Evolutionary conservation across 495 filamentous ascomycete genomes (phyloP).

Genomic region (Aspergillus kassunensis): DNA sequence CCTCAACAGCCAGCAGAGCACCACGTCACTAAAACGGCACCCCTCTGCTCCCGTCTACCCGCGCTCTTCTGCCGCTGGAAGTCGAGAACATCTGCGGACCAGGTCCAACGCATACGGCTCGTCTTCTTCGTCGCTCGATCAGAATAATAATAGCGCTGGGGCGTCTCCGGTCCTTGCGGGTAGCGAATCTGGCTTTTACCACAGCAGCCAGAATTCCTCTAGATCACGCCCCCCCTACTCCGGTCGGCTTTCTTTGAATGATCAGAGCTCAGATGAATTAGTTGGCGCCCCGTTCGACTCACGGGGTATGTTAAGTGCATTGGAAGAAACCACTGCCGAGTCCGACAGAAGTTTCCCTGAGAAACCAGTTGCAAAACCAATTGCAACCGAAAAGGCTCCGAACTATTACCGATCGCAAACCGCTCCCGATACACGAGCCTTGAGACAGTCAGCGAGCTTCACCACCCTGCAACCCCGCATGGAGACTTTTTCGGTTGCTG

Average conservation of each 20-base stretch:
- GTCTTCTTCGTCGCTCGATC: constrained; percentile 49
- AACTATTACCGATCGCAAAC: constrained; percentile 53
- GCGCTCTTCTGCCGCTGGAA: constrained; percentile 36
- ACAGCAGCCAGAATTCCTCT: constrained; percentile 27
- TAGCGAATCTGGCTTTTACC: constrained; percentile 38
- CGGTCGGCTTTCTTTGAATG: constrained; percentile 51
- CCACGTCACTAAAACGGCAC: constrained; percentile 58
- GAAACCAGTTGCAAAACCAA: constrained; percentile 15
- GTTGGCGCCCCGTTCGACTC: constrained; percentile 66
- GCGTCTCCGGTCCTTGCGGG: constrained; percentile 44
- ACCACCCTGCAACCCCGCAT: constrained; percentile 56
- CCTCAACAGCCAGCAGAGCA: constrained; percentile 44
- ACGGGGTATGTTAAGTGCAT: constrained; percentile 61
- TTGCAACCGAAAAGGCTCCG: constrained; percentile 37
- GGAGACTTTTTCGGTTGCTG: constrained; percentile 47
- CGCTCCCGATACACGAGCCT: constrained; percentile 53
- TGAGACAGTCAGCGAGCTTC: constrained; percentile 81
- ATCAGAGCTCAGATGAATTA: constrained; percentile 66
- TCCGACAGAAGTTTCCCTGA: constrained; percentile 30
- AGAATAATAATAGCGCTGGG: constrained; percentile 41
- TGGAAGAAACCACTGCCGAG: constrained; percentile 57
- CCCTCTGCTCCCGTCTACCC: constrained; percentile 63
- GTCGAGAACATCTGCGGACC: constrained; percentile 47
- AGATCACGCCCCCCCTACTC: constrained; percentile 36
- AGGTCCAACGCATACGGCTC: constrained; percentile 51